Conservation (phyloP, 345 rosid genomes). For the Leavenworthia alabamica region DNA sequence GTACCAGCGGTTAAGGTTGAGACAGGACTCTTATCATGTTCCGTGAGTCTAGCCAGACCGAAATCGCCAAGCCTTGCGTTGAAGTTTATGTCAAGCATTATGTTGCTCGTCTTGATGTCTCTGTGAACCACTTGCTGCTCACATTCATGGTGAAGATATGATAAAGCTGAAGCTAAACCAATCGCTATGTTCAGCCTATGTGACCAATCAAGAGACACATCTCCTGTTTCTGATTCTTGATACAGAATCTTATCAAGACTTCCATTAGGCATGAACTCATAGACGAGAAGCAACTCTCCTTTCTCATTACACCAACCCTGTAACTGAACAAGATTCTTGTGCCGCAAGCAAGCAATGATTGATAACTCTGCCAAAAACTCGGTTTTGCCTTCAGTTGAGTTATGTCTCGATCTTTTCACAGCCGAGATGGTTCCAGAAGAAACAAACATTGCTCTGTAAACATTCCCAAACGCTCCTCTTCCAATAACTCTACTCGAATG, state of each 20-base stretch:
- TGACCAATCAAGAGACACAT: conserved; percentile 47
- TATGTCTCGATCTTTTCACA: conserved; percentile 79
- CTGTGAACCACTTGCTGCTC: conserved; percentile 93
- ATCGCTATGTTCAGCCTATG: conserved; percentile 63
- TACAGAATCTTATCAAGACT: conserved; percentile 80
- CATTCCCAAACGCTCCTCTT: conserved; percentile 79
- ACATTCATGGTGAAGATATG: conserved; percentile 87
- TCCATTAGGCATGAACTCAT: conserved; percentile 89
- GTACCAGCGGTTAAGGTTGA: conserved; percentile 94
- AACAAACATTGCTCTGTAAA: conserved; percentile 62
- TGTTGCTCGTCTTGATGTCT: conserved; percentile 82
- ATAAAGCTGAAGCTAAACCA: conserved; percentile 72
- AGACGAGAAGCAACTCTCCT: conserved; percentile 77
- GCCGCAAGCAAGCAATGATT: conserved; percentile 81
- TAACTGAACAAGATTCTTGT: conserved; percentile 82
- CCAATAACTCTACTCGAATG: conserved; percentile 81
- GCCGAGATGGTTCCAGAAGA: conserved; percentile 59
- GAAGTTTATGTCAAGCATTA: conserved; percentile 80
- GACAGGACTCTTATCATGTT: conserved; percentile 87
- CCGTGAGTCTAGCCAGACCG: conserved; percentile 89
- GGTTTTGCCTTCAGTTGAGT: conserved; percentile 70
- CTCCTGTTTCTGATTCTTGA: conserved; percentile 44
- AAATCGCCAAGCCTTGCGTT: conserved; percentile 90
- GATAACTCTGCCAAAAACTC: conserved; percentile 86
- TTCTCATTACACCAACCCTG: conserved; percentile 95